phyloP scores from a whole-genome alignment of 83 land plant genomes.

The Thuja plicata region DNA sequence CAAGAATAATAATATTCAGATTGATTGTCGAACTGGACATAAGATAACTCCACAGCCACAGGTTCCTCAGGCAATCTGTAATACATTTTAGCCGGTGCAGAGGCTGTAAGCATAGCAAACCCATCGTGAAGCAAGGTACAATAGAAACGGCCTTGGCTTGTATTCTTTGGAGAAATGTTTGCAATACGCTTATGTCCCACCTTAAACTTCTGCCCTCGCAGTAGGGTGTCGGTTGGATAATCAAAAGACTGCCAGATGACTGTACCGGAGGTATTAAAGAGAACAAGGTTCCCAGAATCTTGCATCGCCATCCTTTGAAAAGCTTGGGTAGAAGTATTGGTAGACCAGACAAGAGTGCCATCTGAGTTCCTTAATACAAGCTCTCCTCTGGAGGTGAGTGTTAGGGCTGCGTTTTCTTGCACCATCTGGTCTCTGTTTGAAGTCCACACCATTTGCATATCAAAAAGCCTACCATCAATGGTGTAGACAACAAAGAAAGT shows the following conservation, averaged over 20 bases:
- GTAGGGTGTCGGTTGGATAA: background rate
- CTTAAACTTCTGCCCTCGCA: background rate
- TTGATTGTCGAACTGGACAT: background rate
- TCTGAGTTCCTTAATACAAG: background rate
- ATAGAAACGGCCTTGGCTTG: background rate
- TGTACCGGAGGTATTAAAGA: background rate
- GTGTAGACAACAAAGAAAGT: too few species aligned
- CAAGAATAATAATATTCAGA: background rate
- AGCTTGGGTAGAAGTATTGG: background rate
- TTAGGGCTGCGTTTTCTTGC: too few species aligned
- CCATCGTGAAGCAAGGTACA: background rate
- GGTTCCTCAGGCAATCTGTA: background rate
- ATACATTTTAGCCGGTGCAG: too few species aligned
- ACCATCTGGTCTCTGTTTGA: too few species aligned
- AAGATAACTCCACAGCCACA: background rate
- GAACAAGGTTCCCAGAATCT: background rate
- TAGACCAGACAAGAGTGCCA: background rate
- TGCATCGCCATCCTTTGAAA: background rate
- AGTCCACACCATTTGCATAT: too few species aligned
- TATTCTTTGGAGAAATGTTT: background rate
- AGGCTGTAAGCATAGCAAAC: too few species aligned
- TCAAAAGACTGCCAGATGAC: background rate
- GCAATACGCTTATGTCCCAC: background rate
- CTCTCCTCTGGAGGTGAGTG: background rate
- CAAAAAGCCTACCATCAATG: too few species aligned